A percentile compares a stretch with the other conserved stretches of the same genome.
Conservation (phyloP, 2,329 filamentous ascomycete species). For the Taxawa tesnikishii region DNA sequence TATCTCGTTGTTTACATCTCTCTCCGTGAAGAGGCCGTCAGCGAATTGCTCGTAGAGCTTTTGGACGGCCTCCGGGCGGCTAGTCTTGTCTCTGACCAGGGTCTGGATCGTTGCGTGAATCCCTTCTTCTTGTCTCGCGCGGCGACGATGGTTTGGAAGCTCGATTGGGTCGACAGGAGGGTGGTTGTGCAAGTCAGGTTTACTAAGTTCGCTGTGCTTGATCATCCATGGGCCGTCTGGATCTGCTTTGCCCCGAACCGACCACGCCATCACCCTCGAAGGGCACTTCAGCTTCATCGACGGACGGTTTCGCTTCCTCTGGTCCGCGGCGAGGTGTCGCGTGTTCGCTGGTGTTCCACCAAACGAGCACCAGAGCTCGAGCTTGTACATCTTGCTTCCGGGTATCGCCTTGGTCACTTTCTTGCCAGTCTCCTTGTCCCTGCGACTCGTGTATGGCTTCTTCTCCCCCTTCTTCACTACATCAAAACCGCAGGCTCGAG, state of each 20-base stretch:
- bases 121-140: slow-evolving; percentile 1
- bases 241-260: not conserved
- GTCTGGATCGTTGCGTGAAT: not conserved
- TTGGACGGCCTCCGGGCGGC: not conserved
- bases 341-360: slow-evolving; percentile 2
- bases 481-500: slow-evolving; percentile 3
- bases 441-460: not conserved
- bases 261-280: slow-evolving; percentile 3
- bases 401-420: slow-evolving; percentile 2
- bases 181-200: slow-evolving; percentile 4
- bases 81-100: not conserved
- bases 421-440: too few relatives aligned
- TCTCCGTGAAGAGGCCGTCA: slow-evolving; percentile 3
- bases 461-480: slow-evolving; percentile 4
- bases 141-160: slow-evolving; percentile 1
- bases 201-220: slow-evolving; percentile 2
- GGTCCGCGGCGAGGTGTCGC: slow-evolving; percentile 1
- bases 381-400: not conserved
- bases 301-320: not conserved
- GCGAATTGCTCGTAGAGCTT: not conserved
- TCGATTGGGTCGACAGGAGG: slow-evolving; percentile 3
- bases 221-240: slow-evolving; percentile 4
- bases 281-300: slow-evolving; percentile 1
- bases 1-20: slow-evolving; percentile 5
- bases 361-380: slow-evolving; percentile 1